phyloP scores from a whole-genome alignment of 78 protist species.

The slime mould (Dictyostelium discoideum) region DNA sequence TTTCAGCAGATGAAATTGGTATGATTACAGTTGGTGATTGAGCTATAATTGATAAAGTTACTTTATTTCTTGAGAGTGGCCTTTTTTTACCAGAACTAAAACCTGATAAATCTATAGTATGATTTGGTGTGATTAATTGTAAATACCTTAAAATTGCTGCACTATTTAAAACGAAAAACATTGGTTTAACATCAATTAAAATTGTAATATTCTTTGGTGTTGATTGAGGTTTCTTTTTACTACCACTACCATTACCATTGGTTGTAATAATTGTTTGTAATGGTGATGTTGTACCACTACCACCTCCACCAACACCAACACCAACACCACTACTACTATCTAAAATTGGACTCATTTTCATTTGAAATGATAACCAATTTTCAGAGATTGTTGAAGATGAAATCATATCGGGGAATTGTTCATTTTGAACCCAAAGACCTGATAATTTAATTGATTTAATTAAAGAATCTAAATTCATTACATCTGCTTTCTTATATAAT shows the following conservation, averaged over 20 bases:
- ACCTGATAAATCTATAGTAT: slow-evolving; percentile 67
- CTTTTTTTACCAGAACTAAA: slow-evolving; percentile 3
- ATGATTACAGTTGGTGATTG: slow-evolving; percentile 45
- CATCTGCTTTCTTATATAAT: background rate
- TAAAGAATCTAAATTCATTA: background rate
- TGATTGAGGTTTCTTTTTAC: background rate
- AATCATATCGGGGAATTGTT: slow-evolving; percentile 75
- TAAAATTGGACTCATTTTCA: slow-evolving; percentile 20
- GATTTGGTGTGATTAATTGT: slow-evolving; percentile 48
- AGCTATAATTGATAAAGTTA: slow-evolving; percentile 24
- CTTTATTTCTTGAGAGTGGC: slow-evolving; percentile 1
- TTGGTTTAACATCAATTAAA: slow-evolving; percentile 43
- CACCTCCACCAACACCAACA: no score
- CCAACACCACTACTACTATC: background rate
- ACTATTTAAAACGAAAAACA: slow-evolving; percentile 38
- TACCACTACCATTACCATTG: background rate
- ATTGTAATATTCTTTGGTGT: slow-evolving; percentile 27
- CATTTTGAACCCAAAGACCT: slow-evolving; percentile 73
- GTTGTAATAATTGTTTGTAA: background rate
- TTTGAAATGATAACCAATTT: slow-evolving; percentile 17
- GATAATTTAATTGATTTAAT: slow-evolving; percentile 51
- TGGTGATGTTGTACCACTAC: background rate
- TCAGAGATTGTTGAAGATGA: slow-evolving; percentile 25
- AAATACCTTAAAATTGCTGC: slow-evolving; percentile 48
- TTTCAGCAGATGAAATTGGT: slow-evolving; percentile 1